Conservation (phyloP, 2,329 filamentous ascomycete species). For the Xylaria multiplex region DNA sequence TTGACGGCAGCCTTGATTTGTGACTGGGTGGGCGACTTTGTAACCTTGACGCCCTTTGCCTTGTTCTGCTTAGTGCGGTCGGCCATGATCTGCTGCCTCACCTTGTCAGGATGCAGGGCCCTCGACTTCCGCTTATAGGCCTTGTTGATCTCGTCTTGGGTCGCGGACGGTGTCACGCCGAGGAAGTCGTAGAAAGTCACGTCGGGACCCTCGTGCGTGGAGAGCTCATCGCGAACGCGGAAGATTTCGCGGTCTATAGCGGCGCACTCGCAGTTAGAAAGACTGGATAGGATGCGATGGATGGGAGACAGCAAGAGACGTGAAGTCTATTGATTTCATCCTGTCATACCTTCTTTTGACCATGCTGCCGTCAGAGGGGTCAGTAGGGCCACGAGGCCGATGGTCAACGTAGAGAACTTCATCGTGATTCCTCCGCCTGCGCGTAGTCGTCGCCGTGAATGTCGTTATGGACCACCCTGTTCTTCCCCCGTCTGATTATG, state of each 20-base stretch:
- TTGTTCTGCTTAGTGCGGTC: conserved; percentile 68
- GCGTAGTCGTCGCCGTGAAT: conserved; percentile 1
- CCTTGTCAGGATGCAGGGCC: conserved; percentile 93
- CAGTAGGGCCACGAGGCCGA: conserved; percentile 76
- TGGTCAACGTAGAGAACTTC: conserved; percentile 73
- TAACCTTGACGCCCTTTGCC: conserved; percentile 69
- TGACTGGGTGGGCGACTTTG: conserved; percentile 75
- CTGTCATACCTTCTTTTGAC: conserved; percentile 79
- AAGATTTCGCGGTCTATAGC: conserved; percentile 93
- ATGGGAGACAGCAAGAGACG: not conserved
- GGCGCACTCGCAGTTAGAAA: conserved; percentile 2
- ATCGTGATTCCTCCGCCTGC: conserved; percentile 62
- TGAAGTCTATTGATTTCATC: not conserved
- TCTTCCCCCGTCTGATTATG: not conserved
- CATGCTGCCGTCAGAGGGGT: conserved; percentile 77
- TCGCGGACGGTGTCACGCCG: conserved; percentile 76
- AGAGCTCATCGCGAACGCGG: conserved; percentile 88
- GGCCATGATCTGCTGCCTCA: conserved; percentile 81
- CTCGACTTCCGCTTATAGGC: conserved; percentile 90
- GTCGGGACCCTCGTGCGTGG: conserved; percentile 76
- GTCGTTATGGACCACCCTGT: not conserved
- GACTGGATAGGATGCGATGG: not conserved
- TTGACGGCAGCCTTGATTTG: conserved; percentile 84
- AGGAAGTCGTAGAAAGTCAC: conserved; percentile 96
- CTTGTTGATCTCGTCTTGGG: conserved; percentile 89